These are phyloP conservation scores for Diophrys sp. DNA, from an alignment of 73 alveolate species.

Conservation along the genomic window DNA sequence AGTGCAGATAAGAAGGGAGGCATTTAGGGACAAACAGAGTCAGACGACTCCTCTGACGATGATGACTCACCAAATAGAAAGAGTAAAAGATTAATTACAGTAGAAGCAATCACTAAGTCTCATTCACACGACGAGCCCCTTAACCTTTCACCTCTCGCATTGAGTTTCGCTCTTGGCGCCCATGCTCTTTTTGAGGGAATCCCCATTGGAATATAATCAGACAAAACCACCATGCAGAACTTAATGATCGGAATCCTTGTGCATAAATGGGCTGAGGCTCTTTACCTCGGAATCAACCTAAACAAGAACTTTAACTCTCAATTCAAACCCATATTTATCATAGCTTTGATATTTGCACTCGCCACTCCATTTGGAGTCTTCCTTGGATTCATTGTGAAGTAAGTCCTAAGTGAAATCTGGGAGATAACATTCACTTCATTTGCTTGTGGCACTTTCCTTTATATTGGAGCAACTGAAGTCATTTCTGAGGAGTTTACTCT, in stretches of 20 bases:
- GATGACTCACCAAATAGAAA: too few species aligned
- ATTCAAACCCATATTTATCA: background rate
- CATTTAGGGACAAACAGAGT: too few species aligned
- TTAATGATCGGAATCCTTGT: slow-evolving; percentile 1
- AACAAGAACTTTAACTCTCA: background rate
- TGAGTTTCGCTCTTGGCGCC: slow-evolving; percentile 1
- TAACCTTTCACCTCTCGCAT: slow-evolving; percentile 13
- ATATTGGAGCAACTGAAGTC: slow-evolving; percentile 24
- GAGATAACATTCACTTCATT: slow-evolving; percentile 15
- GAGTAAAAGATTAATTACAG: too few species aligned
- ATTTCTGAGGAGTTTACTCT: slow-evolving; percentile 34
- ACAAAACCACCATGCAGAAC: background rate
- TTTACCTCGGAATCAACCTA: slow-evolving; percentile 16
- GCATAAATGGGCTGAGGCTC: slow-evolving; percentile 17
- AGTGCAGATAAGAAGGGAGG: too few species aligned
- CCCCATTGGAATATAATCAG: slow-evolving; percentile 1
- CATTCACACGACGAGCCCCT: too few species aligned
- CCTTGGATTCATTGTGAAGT: slow-evolving; percentile 13
- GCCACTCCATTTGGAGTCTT: slow-evolving; percentile 37
- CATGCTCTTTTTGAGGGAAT: slow-evolving; percentile 3
- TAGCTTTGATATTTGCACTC: slow-evolving; percentile 10
- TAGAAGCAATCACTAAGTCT: too few species aligned
- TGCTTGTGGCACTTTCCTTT: slow-evolving; percentile 39
- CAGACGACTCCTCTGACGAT: too few species aligned
- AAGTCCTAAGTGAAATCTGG: background rate